These are phyloP conservation scores for Debaryomyces udenii DNA, from an alignment of 1,139 yeast genomes.

Conservation along the genomic window DNA sequence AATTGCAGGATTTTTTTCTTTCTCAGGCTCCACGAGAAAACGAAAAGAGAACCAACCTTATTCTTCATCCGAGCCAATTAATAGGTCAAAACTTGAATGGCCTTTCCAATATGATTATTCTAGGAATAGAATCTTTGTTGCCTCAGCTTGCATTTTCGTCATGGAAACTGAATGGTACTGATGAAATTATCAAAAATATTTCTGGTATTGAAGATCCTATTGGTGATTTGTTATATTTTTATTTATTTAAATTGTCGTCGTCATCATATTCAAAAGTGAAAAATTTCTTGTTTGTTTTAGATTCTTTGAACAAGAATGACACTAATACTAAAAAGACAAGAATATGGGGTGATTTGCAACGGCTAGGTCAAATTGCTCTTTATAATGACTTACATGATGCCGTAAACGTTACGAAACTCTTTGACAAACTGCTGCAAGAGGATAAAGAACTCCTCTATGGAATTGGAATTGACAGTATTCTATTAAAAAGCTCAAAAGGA, in stretches of 20 bases:
- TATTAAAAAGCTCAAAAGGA: neutral
- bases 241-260: conserved; percentile 20
- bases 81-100: conserved; percentile 21
- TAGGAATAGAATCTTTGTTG: conserved; percentile 28
- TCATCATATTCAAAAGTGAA: conserved; percentile 14
- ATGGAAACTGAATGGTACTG: neutral
- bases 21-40: conserved; percentile 4
- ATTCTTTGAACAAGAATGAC: conserved; percentile 12
- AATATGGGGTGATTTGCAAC: conserved; percentile 13
- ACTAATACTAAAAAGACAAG: neutral
- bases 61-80: conserved; percentile 20
- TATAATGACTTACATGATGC: conserved; percentile 16
- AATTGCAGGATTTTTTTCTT: conserved; percentile 2
- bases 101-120: conserved; percentile 21
- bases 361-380: conserved; percentile 21
- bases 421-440: conserved; percentile 1
- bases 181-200: conserved; percentile 10
- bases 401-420: conserved; percentile 1
- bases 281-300: conserved; percentile 20
- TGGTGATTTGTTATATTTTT: conserved; percentile 26
- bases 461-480: neutral
- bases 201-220: conserved; percentile 30
- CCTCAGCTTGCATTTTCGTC: conserved; percentile 26
- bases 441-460: conserved; percentile 2
- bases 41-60: conserved; percentile 7